Conservation (phyloP, 2,329 filamentous ascomycete species). For the Sporothrix dimorphospora region DNA sequence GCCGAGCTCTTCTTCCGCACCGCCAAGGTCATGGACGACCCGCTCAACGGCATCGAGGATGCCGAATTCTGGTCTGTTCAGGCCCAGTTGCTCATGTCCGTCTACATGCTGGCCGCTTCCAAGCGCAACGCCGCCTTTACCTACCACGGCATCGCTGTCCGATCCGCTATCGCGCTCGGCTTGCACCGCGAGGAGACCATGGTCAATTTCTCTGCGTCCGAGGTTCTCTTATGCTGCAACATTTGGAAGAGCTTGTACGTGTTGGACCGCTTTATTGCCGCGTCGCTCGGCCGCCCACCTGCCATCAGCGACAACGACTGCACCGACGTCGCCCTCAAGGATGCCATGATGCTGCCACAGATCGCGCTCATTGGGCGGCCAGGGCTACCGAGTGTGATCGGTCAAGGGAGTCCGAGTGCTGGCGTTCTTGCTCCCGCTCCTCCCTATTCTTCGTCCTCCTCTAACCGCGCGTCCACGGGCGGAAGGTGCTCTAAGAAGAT, state of each 20-base stretch:
- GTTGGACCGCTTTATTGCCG: conserved; percentile 65
- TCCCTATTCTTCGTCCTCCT: background rate
- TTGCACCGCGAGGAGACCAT: conserved; percentile 64
- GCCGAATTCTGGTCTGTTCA: conserved; percentile 68
- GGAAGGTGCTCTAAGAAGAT: background rate
- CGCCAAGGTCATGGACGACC: conserved; percentile 56
- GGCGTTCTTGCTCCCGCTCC: background rate
- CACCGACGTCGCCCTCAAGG: conserved; percentile 51
- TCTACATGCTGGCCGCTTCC: conserved; percentile 65
- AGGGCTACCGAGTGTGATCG: background rate
- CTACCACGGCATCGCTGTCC: conserved; percentile 65
- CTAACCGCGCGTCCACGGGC: background rate
- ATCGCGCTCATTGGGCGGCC: background rate
- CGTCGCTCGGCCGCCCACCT: conserved; percentile 63
- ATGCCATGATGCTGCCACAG: background rate
- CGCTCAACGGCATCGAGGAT: conserved; percentile 58
- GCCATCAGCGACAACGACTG: conserved; percentile 66
- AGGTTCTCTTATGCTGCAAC: conserved; percentile 51
- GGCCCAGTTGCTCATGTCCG: conserved; percentile 63
- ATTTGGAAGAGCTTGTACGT: conserved; percentile 68
- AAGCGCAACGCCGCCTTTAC: conserved; percentile 66
- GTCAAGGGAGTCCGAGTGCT: background rate
- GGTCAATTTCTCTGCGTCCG: conserved; percentile 49
- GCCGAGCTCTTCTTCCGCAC: conserved; percentile 66
- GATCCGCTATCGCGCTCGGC: conserved; percentile 64